Percentiles rank a stretch among this genome's conserved stretches.
phyloP scores from a whole-genome alignment of 2,329 filamentous ascomycete genomes.

The Sordariomycetes sp. region DNA sequence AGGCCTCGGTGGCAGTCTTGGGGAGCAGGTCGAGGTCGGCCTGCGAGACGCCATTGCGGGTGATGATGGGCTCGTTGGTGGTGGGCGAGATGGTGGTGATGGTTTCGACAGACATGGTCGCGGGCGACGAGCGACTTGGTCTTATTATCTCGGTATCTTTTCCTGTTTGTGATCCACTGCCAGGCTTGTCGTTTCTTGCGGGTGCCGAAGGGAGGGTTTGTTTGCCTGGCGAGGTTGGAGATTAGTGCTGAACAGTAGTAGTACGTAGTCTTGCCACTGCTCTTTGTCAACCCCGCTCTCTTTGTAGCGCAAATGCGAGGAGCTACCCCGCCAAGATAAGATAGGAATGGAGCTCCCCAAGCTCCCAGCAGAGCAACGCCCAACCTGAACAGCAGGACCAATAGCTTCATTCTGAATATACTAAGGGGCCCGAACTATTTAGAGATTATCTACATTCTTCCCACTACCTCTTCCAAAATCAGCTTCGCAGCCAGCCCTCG shows the following conservation, averaged over 20 bases:
- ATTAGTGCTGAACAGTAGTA: background rate
- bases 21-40: slow-evolving; percentile 64
- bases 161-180: background rate
- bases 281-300: background rate
- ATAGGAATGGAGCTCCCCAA: background rate
- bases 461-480: background rate
- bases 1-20: slow-evolving; percentile 60
- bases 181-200: too few species aligned
- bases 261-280: background rate
- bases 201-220: background rate
- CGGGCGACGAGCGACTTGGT: background rate
- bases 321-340: background rate
- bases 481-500: slow-evolving; percentile 24
- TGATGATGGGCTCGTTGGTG: slow-evolving; percentile 76
- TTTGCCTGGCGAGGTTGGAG: background rate
- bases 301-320: background rate
- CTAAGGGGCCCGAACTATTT: background rate
- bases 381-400: background rate
- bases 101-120: slow-evolving; percentile 52
- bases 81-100: slow-evolving; percentile 79
- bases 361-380: background rate
- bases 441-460: background rate
- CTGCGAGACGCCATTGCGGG: slow-evolving; percentile 62
- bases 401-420: background rate
- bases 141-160: background rate